Evolutionary conservation across 345 rosid genomes (phyloP), one percentile per base, ranked within the genome.

Genomic region (Corchorus capsularis): DNA sequence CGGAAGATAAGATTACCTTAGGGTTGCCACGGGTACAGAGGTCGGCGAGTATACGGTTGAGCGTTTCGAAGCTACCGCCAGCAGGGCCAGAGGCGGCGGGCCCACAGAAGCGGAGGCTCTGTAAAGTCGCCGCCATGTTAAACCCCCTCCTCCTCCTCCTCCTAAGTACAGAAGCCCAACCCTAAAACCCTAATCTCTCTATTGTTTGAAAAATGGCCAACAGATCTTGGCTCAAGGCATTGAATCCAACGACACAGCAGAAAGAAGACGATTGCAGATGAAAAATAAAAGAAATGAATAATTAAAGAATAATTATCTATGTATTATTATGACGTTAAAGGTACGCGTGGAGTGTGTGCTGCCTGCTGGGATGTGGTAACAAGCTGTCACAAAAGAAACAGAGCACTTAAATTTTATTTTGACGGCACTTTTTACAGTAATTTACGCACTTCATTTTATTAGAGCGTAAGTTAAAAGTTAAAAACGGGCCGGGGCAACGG

Each of bases 1-100:
- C 1, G 32, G 71, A n/a, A 54, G 54, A 27, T 1, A 69, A 43
- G 16, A 19, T 45, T 78, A 93, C 98, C 96, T 91, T 92, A 55
- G 96, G 93, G 70, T 82, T 86, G 47, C 89, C 94, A 32, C 89
- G 90, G 57, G 86, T 89, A 82, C 96, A 93, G 83, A 93, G 96
- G 89, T 95, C 97, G 10, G 88, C 83, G 72, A 93, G 84, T 78
- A 90, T 90, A 52, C 97, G 94, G 77, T 90, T 93, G 76, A 92
- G 85, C 56, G 92, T 86, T 46, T 95, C 99, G 55, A 85, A 88
- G 82, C 89, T 90, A 57, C 92, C 86, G 63, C 94, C 97, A 50
- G 84, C 82, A 41, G 91, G 81, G 16, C 78, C 77, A 16, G 87
- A 64, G 47, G 87, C 82, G 71, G 83, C 75, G 14, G 91, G 79